Evolutionary conservation across 352 stramenopile genomes (phyloP), one percentile per base, ranked within the genome.

Genomic region (Elongisporangium prolatum): DNA sequence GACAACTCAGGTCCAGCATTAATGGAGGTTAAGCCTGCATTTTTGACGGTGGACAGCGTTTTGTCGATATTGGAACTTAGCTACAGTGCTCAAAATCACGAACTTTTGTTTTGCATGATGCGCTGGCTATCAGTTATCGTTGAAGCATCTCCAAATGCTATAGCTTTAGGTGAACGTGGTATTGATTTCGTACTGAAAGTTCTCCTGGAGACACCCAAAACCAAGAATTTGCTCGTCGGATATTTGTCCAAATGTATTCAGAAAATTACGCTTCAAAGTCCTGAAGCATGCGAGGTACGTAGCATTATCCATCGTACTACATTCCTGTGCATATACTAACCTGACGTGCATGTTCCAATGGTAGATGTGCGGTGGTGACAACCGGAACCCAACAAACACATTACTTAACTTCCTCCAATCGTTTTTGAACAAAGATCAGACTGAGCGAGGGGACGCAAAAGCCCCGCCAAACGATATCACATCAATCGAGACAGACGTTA

Each of bases 61-160:
- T 17, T 77, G 7, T 22, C 66, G 5, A 44, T 84, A 2, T 57
- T 89, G 17, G 74, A 86, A 56, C 17, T 50, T 5, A 69, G 57
- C 1, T 16, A 58, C 17, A 28, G 52, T 25, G 50, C 37, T 4
- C 54, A 51, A 0, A 60, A 64, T 22, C 64, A 67, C 0, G 21
- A 18, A 0, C 49, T 80, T 1, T 20, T 74, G 2, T 88, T 88
- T 61, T 69, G 81, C 20, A 40, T 80, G 9, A 40, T 84, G 52
- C 77, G 79, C 34, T 91, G 77, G 77, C 59, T 91, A 4, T 64
- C 69, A 44, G 38, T 70, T 14, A 54, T 84, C 0, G 68, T 89
- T 14, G 65, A 80, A 28, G 47, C 69, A 4, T 64, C 69, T 14
- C 50, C 38, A 18, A 88, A 87, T 47, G 77, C 77, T 0, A 58